A percentile compares a stretch with the other conserved stretches of the same genome.
Conservation (phyloP, 768 basidiomycete species). For the Amanita fuliginea region DNA sequence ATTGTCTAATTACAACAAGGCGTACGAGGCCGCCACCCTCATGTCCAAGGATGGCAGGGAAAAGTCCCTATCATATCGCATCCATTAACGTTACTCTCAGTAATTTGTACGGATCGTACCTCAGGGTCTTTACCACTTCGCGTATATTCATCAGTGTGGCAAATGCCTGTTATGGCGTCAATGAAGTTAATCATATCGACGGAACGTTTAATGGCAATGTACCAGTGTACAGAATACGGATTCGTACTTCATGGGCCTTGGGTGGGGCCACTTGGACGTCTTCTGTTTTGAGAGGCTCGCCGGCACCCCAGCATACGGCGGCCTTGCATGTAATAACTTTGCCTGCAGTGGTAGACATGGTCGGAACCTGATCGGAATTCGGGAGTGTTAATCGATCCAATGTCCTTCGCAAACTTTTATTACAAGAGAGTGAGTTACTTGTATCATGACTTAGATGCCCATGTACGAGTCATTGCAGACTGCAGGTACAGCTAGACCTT, state of each 20-base stretch:
- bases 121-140: conserved; percentile 94
- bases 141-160: conserved; percentile 97
- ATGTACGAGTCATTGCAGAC: conserved; percentile 34
- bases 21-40: conserved; percentile 87
- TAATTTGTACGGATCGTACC: not conserved
- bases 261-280: conserved; percentile 93
- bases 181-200: conserved; percentile 2
- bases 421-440: conserved; percentile 67
- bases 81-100: not conserved
- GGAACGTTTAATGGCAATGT: conserved; percentile 9
- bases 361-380: conserved; percentile 5
- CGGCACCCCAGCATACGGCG: conserved; percentile 92
- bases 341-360: conserved; percentile 69
- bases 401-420: conserved; percentile 79
- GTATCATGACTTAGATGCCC: not conserved
- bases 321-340: conserved; percentile 83
- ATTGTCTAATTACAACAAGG: conserved; percentile 7
- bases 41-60: conserved; percentile 91
- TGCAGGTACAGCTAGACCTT: conserved; percentile 67
- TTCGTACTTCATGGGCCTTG: conserved; percentile 81
- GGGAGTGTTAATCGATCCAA: conserved; percentile 16
- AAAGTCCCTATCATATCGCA: conserved; percentile 47
- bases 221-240: conserved; percentile 89
- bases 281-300: conserved; percentile 77
- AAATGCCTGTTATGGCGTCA: conserved; percentile 49